Percentiles rank a stretch among this genome's conserved stretches.
phyloP scores from a whole-genome alignment of 257 asterid species.

The Solanum virginianum region DNA sequence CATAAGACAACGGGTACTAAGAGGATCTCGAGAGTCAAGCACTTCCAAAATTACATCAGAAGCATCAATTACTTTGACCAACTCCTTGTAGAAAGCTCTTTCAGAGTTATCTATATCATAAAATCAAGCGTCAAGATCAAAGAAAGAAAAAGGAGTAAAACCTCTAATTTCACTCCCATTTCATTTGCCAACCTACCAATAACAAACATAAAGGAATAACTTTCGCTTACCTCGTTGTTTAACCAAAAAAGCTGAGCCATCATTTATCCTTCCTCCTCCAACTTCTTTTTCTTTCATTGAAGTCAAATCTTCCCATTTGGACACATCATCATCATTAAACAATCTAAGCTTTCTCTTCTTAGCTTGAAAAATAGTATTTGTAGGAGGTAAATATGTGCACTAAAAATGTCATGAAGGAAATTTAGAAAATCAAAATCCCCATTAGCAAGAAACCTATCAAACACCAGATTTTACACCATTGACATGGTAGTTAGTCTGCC shows the following conservation, averaged over 20 bases:
- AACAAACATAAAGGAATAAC: not conserved
- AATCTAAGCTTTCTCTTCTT: slow-evolving; percentile 71
- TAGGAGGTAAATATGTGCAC: not conserved
- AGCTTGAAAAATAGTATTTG: slow-evolving; percentile 22
- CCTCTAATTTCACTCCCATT: not conserved
- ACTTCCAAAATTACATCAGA: slow-evolving; percentile 96
- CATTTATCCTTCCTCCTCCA: slow-evolving; percentile 22
- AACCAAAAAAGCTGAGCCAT: slow-evolving; percentile 10
- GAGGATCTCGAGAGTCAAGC: slow-evolving; percentile 95
- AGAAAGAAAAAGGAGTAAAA: not conserved
- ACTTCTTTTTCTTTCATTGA: slow-evolving; percentile 14
- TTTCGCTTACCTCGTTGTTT: slow-evolving; percentile 43
- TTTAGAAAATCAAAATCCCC: not conserved
- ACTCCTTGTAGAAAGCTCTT: slow-evolving; percentile 82
- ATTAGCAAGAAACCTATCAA: not conserved
- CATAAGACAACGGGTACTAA: slow-evolving; percentile 85
- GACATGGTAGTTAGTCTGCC: not conserved
- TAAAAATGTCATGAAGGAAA: not conserved
- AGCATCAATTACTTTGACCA: slow-evolving; percentile 83
- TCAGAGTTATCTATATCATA: slow-evolving; percentile 48
- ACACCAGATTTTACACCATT: not conserved
- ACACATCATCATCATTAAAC: slow-evolving; percentile 44
- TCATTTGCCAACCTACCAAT: not conserved
- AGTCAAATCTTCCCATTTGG: not conserved
- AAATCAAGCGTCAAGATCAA: not conserved